Conservation (phyloP, 805 yeast genomes). For the Ogataea neopini region DNA sequence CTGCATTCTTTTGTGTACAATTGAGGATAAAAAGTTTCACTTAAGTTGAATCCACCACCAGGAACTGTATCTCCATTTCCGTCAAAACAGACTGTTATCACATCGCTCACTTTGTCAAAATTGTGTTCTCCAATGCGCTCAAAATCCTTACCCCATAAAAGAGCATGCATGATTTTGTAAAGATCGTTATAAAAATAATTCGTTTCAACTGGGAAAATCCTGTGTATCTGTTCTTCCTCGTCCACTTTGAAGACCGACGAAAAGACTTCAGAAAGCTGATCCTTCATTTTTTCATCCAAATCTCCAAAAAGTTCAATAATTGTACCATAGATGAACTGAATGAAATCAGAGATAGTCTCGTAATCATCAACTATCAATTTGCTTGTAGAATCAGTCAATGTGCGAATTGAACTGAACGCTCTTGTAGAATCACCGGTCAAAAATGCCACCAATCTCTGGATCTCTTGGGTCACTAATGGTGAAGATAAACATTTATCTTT, state of each 20-base stretch:
- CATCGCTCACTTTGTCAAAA: constrained; percentile 33
- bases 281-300: constrained; percentile 13
- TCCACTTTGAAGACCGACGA: constrained; percentile 18
- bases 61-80: constrained; percentile 31
- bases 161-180: constrained; percentile 35
- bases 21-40: constrained; percentile 41
- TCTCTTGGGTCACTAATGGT: constrained; percentile 36
- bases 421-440: constrained; percentile 37
- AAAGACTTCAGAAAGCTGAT: constrained; percentile 21
- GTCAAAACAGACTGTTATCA: constrained; percentile 37
- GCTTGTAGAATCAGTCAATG: constrained; percentile 34
- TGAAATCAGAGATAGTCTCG: constrained; percentile 32
- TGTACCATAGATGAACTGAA: constrained; percentile 24
- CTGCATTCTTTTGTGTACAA: constrained; percentile 36
- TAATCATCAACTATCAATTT: constrained; percentile 28
- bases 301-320: constrained; percentile 24
- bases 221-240: constrained; percentile 21
- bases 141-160: constrained; percentile 35
- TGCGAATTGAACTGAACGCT: constrained; percentile 40
- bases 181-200: constrained; percentile 32
- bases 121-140: constrained; percentile 24
- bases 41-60: constrained; percentile 31
- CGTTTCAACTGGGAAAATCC: constrained; percentile 37
- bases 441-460: constrained; percentile 41
- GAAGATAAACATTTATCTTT: constrained; percentile 29